These are phyloP conservation scores for Dysphania ambrosioides DNA, from an alignment of 148 eudicot species.

Conservation along the genomic window DNA sequence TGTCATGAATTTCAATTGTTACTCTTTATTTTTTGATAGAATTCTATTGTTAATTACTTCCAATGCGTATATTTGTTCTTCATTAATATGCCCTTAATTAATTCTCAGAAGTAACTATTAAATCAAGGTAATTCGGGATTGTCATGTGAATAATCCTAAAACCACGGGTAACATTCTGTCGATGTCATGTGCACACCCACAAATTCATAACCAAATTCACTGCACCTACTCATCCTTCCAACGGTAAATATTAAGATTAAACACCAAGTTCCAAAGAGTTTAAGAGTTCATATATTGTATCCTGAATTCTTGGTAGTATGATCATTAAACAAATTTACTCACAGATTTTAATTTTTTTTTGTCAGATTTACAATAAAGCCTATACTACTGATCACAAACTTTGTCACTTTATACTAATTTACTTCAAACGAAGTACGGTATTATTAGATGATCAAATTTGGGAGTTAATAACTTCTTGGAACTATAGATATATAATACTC, in stretches of 20 bases:
- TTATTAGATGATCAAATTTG: too few relatives aligned
- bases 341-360: not conserved
- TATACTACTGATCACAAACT: too few relatives aligned
- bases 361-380: too few relatives aligned
- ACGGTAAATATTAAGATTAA: not conserved
- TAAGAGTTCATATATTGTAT: not conserved
- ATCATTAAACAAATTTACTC: not conserved
- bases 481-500: too few relatives aligned
- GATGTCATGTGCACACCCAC: not conserved
- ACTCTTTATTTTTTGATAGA: too few relatives aligned
- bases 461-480: too few relatives aligned
- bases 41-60: too few relatives aligned
- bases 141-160: slow-evolving; percentile 22
- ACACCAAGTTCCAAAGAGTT: slow-evolving; percentile 6
- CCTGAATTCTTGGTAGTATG: not conserved
- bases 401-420: too few relatives aligned
- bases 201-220: slow-evolving; percentile 1
- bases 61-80: not conserved
- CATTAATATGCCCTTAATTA: too few relatives aligned
- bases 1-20: too few relatives aligned
- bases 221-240: slow-evolving; percentile 1
- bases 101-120: not conserved
- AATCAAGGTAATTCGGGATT: not conserved
- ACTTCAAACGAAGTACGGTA: too few relatives aligned
- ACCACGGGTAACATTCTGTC: slow-evolving; percentile 11